A percentile compares a stretch with the other conserved stretches of the same genome.
Conservation (phyloP, 2,329 filamentous ascomycete genomes). For the Dothideomycetes sp. region DNA sequence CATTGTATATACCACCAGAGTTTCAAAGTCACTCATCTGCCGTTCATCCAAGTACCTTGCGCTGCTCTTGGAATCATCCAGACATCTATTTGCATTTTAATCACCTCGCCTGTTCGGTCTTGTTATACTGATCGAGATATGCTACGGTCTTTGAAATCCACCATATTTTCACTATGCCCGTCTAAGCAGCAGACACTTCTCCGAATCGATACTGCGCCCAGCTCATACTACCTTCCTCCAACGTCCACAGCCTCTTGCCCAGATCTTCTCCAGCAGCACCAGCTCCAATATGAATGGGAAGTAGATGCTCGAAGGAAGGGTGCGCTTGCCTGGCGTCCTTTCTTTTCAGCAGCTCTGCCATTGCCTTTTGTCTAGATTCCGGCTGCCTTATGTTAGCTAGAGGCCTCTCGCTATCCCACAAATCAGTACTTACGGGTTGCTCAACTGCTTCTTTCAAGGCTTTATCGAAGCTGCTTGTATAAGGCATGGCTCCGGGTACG, state of each 20-base stretch:
- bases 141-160: no score
- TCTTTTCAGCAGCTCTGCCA: constrained; percentile 23
- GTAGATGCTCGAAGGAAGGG: constrained; percentile 52
- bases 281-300: constrained; percentile 44
- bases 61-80: no score
- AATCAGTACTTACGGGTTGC: constrained; percentile 7
- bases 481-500: constrained; percentile 17
- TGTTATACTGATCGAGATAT: no score
- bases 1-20: not conserved
- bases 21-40: not conserved
- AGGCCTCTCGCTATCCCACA: not conserved
- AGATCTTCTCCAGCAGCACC: constrained; percentile 21
- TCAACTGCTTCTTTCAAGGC: constrained; percentile 24
- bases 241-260: constrained; percentile 22
- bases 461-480: constrained; percentile 22
- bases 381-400: constrained; percentile 9
- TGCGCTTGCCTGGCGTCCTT: constrained; percentile 50
- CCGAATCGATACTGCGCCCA: constrained; percentile 26
- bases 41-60: not conserved
- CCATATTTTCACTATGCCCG: not conserved
- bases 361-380: constrained; percentile 20
- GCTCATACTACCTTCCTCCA: constrained; percentile 23
- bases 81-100: no score
- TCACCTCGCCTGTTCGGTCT: no score
- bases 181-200: constrained; percentile 5